Evolutionary conservation across 352 stramenopile genomes (phyloP), one percentile per base, ranked within the genome.

Genomic region (Globisporangium viniferum): DNA sequence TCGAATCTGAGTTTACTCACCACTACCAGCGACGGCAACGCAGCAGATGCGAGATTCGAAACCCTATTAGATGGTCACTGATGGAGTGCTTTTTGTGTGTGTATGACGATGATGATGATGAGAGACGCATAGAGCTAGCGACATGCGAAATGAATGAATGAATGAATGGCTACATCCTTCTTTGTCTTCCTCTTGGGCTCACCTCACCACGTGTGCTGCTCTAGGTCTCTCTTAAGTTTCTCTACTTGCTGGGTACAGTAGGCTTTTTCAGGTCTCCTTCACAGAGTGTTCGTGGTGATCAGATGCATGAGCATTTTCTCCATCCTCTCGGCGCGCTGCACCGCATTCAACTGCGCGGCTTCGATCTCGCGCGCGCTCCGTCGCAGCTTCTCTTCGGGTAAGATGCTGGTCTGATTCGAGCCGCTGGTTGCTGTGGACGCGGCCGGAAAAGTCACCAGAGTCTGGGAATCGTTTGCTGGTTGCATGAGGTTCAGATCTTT

Each of bases 241-340:
- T 67, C 5, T 29, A 15, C 31, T 46, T 60, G 5, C 20, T 7
- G 27, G 20, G 3, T 31, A 60, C 22, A 60, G 55, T 29, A 46
- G 31, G 31, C 4, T 46, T 9, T 7, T 41, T 46, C 27, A 44
- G 31, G 31, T 51, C 8, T 51, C 36, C 61, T 59, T 14, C 74
- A 89, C 33, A 76, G 68, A 31, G 76, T 68, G 51, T 67, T 77
- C 2, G 82, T 84, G 22, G 84, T 88, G 63, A 94, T 74, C 72
- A 89, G 81, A 66, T 90, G 71, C n/a, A 88, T 57, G 31, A 94
- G 71, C 29, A 94, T 76, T 62, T 79, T 81, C 64, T 91, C 82
- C 86, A 92, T 91, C 36, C 79, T 84, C 64, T 91, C 84, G 1
- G 84, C 83, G 31, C 84, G 82, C 57, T 90, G 81, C 0, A 54